Evolutionary conservation across 78 protist genomes (phyloP).

Genomic region (Bigelowiella natans): DNA sequence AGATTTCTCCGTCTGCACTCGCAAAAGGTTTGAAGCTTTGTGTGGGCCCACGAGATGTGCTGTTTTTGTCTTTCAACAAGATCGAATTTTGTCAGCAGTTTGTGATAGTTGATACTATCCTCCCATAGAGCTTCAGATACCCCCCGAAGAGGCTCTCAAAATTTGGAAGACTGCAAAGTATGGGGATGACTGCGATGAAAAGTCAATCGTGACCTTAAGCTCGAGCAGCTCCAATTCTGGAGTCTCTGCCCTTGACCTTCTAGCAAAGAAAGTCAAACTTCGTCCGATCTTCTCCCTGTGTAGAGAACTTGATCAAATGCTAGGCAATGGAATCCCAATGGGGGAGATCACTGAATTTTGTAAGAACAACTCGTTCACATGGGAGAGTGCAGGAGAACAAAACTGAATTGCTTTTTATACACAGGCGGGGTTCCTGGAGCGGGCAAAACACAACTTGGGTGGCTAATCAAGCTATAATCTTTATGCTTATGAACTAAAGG

Average conservation of each 20-base stretch:
- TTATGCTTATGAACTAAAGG: too few relatives aligned
- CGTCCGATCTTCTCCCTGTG: neutral
- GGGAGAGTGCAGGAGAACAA: too few relatives aligned
- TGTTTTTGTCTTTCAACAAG: too few relatives aligned
- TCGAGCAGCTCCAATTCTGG: neutral
- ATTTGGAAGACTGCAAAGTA: neutral
- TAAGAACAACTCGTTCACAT: neutral
- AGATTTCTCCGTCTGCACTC: neutral
- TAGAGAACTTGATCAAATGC: constrained; percentile 12
- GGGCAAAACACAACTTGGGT: constrained; percentile 38
- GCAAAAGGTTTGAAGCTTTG: too few relatives aligned
- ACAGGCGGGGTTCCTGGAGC: constrained; percentile 38
- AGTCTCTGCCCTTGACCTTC: neutral
- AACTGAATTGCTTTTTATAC: too few relatives aligned
- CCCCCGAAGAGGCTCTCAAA: neutral
- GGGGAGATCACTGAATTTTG: constrained; percentile 24
- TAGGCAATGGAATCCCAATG: constrained; percentile 32
- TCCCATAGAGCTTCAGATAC: neutral
- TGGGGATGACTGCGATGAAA: neutral
- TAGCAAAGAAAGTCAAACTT: neutral
- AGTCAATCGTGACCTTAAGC: neutral
- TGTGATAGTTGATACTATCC: neutral
- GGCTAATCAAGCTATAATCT: too few relatives aligned
- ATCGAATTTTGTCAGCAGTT: neutral
- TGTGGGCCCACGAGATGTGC: too few relatives aligned